Conservation (phyloP, 345 rosid genomes). For the Eucalyptus polybractea region DNA sequence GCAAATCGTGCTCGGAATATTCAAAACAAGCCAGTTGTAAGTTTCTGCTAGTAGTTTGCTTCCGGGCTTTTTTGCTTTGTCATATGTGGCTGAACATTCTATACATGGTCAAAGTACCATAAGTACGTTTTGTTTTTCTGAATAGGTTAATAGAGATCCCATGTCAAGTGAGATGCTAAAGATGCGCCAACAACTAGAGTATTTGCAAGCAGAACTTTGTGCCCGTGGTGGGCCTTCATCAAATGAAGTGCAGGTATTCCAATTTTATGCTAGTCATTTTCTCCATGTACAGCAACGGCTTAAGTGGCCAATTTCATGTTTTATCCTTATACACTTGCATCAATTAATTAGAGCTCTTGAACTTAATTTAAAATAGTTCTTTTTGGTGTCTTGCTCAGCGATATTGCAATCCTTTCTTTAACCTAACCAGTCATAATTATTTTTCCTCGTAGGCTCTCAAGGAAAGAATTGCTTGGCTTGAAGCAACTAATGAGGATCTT, state of each 20-base stretch:
- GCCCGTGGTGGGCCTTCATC: conserved; percentile 73
- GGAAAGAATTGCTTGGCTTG: conserved; percentile 91
- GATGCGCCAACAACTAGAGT: conserved; percentile 94
- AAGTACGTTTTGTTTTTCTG: neutral
- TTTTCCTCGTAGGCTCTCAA: conserved; percentile 47
- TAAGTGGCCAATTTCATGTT: neutral
- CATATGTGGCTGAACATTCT: neutral
- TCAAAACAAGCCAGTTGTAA: conserved; percentile 93
- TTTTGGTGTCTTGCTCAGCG: neutral
- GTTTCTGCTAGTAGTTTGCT: conserved; percentile 9
- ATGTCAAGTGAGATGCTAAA: conserved; percentile 89
- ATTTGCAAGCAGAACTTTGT: conserved; percentile 93
- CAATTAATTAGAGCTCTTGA: neutral
- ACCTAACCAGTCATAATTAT: neutral
- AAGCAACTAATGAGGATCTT: conserved; percentile 87
- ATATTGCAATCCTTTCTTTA: neutral
- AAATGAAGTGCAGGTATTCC: conserved; percentile 71
- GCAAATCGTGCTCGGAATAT: conserved; percentile 99
- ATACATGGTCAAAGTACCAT: neutral
- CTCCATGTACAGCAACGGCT: neutral
- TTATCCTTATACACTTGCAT: neutral
- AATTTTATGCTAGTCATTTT: neutral
- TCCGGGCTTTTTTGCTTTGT: neutral
- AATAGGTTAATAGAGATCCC: conserved; percentile 93
- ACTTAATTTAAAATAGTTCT: neutral